Conservation (phyloP, 345 rosid species). For the Bretschneidera sinensis region DNA sequence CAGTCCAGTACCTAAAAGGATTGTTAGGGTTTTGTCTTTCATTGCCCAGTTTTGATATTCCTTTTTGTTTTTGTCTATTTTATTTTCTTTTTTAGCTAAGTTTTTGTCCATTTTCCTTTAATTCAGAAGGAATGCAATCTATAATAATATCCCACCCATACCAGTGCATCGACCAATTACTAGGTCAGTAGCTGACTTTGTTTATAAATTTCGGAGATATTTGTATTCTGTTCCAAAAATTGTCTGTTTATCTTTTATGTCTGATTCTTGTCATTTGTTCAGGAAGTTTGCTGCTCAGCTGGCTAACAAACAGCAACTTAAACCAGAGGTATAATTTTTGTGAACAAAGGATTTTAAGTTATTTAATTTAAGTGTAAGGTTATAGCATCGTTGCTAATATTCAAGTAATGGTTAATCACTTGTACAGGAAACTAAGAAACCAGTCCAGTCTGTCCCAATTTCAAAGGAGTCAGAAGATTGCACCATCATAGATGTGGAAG, state of each 20-base stretch:
- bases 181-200: constrained; percentile 40
- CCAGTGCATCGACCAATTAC: constrained; percentile 81
- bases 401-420: background rate
- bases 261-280: constrained; percentile 19
- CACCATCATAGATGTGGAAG: constrained; percentile 47
- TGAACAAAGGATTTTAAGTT: background rate
- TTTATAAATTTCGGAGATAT: constrained; percentile 2
- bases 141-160: constrained; percentile 47
- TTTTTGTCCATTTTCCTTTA: background rate
- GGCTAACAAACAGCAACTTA: constrained; percentile 51
- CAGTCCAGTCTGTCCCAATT: constrained; percentile 17
- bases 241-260: constrained; percentile 7
- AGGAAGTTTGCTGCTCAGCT: constrained; percentile 82
- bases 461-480: constrained; percentile 36
- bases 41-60: background rate
- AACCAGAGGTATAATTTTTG: constrained; percentile 39
- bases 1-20: background rate
- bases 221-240: background rate
- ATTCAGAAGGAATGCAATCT: constrained; percentile 39
- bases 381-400: background rate
- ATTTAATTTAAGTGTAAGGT: background rate
- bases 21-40: background rate
- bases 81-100: no score
- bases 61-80: no score
- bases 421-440: constrained; percentile 45